Evolutionary conservation across 176 grass and related monocot species (phyloP).

Genomic region (Triticum urartu): DNA sequence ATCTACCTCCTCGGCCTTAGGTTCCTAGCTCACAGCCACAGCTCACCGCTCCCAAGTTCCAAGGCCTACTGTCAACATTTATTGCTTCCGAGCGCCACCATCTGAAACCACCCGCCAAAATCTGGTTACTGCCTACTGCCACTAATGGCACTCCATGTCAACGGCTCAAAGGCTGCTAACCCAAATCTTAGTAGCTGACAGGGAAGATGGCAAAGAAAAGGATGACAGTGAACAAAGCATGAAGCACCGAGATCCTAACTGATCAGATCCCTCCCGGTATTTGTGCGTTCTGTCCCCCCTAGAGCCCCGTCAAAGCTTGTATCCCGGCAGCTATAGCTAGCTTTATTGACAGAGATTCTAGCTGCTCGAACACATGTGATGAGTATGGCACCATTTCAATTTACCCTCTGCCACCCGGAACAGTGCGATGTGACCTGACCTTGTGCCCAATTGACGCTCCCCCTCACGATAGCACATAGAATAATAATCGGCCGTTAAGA

Average conservation of each 20-base stretch:
- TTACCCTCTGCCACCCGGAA: too few species aligned
- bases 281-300: too few species aligned
- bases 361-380: too few species aligned
- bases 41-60: background rate
- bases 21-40: slow-evolving; percentile 1
- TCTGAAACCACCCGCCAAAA: background rate
- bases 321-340: too few species aligned
- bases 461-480: too few species aligned
- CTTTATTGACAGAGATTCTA: too few species aligned
- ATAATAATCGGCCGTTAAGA: too few species aligned
- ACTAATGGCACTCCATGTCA: background rate
- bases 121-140: background rate
- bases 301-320: too few species aligned
- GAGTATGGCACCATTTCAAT: too few species aligned
- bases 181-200: background rate
- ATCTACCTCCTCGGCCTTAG: background rate
- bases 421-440: too few species aligned
- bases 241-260: background rate
- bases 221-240: background rate
- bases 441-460: too few species aligned
- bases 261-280: too few species aligned
- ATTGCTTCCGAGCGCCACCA: background rate
- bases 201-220: background rate
- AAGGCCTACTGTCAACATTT: background rate
- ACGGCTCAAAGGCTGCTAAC: background rate